phyloP scores from a whole-genome alignment of 176 grass and related monocot species.

The Phoenix dactylifera region DNA sequence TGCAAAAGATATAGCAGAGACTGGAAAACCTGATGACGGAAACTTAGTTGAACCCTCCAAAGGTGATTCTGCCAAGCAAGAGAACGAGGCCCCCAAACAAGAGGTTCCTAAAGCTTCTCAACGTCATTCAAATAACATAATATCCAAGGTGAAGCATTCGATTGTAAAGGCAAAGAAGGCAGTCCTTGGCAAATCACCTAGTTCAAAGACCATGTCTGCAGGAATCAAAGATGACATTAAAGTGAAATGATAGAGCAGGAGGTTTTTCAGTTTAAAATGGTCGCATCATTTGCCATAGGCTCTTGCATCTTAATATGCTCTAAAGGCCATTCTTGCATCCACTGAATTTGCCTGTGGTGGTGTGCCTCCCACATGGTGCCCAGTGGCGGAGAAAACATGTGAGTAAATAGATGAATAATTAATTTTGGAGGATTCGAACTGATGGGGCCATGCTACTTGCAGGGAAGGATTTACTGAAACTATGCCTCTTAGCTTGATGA shows the following conservation, averaged over 20 bases:
- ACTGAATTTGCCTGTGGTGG: no score
- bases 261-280: not conserved
- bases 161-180: slow-evolving; percentile 11
- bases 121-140: slow-evolving; percentile 1
- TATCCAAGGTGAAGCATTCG: slow-evolving; percentile 13
- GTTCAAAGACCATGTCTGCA: slow-evolving; percentile 2
- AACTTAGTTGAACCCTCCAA: not conserved
- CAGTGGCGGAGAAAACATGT: no score
- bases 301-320: no score
- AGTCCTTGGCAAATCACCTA: slow-evolving; percentile 12
- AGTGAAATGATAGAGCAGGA: not conserved
- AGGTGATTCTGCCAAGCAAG: not conserved
- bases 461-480: no score
- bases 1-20: not conserved
- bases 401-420: no score
- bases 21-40: not conserved
- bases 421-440: no score
- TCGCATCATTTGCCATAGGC: no score
- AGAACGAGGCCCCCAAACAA: not conserved
- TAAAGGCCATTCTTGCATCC: no score
- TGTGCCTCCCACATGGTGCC: no score
- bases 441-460: no score
- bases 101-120: not conserved
- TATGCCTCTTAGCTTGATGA: no score
- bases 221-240: not conserved